Evolutionary conservation across 805 yeast species (phyloP), one percentile per base, ranked within the genome.

Genomic region (Kodamaea fukazawae): DNA sequence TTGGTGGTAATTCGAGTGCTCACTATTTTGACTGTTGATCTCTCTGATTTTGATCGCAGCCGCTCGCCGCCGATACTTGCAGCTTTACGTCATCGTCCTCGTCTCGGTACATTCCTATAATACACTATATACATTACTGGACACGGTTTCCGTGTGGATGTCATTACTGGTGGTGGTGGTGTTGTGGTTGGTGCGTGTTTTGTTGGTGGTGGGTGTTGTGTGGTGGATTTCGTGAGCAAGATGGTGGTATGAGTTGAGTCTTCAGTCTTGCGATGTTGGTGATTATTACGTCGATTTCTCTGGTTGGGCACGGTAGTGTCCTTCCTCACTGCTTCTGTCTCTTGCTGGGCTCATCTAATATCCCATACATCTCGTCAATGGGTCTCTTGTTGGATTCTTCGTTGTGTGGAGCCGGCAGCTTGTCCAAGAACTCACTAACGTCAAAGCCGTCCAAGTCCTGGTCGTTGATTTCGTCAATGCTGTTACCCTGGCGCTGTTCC

Each of bases 341-440:
- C 28, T 39, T 33, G 15, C n/a, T 15, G 8, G 15, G 29, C 11
- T 33, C 32, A 29, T 25, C 32, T 7, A 29, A 14, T 15, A n/a
- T 7, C 23, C 22, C 41, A 28, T 32, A 35, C 29, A 35, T 35
- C 18, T 35, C 30, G 14, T 35, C 38, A 6, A 28, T 32, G 28
- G 15, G 28, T 15, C 35, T 12, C 26, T 32, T 32, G 16, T 29
- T 4, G 5, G 10, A 11, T 27, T 32, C 28, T 9, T 20, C 25
- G 13, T 32, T 20, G 15, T 22, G 23, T 6, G 37, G 25, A 2
- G 37, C 36, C 8, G 39, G 33, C 34, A 38, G 41, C 27, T 32
- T 38, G 32, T 63, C 64, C 18, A 83, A 60, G 46, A 82, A 81
- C 32, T 61, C 59, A 43, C 78, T 80, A 11, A 75, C 76, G 18